Base-by-base conservation (phyloP, 2,329 filamentous ascomycete genomes). In the Neonectria hederae region DNA sequence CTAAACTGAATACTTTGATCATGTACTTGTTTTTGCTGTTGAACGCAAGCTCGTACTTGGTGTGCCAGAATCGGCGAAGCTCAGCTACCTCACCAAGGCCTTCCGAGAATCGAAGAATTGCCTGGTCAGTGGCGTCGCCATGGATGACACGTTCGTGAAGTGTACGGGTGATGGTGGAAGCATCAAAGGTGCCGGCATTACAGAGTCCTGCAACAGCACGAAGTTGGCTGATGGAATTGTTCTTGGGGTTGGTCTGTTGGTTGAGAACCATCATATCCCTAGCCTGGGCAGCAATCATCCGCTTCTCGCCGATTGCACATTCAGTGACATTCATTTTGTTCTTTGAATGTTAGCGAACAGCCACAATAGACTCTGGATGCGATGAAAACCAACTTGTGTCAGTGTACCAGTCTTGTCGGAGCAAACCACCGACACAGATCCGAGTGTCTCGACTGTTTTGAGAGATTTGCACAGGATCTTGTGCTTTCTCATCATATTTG, bases 11-110 rank as follows among this genome's bases (percentile, higher is more conserved):
- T 0, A 89, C 84, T 35, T 87, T 84, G 59, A 94, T 86, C 88
- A 93, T 94, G 75, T 89, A 94, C 77, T 94, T 94, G 79, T 93
- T 94, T 81, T 92, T 92, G 79, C 90, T 92, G 80, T 94, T 94
- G 77, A 94, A 94, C 0, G 90, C 87, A 28, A 92, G 81, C 58
- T 91, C 88, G 69, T 89, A 93, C 2, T 86, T 84, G 56, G 86
- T 89, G 55, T 85, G 84, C 90, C 90, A 93, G 66, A 84, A 82
- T 14, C 83, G 81, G 8, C 89, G 85, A 5, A 91, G 79, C 54
- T 90, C 84, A 0, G 83, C 77, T 0, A 92, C 87, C 0, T 69
- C 65, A 2, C 69, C 70, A 0, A 94, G 81, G 3, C 81, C 80
- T 75, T 94, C 90, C 0, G 90, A 88, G 60, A 94, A 90, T 58